Conservation (phyloP, 2,329 filamentous ascomycete genomes). For the Colletotrichum spaethianum region DNA sequence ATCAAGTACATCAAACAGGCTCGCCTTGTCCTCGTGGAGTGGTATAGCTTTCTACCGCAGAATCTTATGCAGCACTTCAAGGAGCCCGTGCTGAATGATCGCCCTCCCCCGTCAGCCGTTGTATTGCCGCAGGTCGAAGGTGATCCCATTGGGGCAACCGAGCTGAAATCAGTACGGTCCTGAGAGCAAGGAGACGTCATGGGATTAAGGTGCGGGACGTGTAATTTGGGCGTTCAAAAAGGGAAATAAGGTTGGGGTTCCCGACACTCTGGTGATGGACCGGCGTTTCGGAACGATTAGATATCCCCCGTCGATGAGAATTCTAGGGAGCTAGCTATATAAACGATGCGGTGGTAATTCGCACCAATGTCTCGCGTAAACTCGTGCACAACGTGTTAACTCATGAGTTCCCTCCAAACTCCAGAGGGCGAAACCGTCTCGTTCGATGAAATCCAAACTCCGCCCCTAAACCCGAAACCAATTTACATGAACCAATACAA, state of each 20-base stretch:
- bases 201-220: not conserved
- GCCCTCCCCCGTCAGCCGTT: conserved; percentile 62
- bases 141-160: not conserved
- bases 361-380: conserved; percentile 22
- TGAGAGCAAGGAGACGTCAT: not conserved
- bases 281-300: conserved; percentile 11
- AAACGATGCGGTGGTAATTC: not conserved
- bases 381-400: conserved; percentile 26
- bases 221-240: conserved; percentile 5
- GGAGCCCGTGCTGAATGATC: conserved; percentile 62
- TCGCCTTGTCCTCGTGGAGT: conserved; percentile 69
- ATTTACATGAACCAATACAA: conserved; percentile 12
- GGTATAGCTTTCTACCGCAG: conserved; percentile 77
- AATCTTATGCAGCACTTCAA: conserved; percentile 79
- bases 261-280: not conserved
- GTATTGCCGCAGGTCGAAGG: conserved; percentile 47
- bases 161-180: not conserved
- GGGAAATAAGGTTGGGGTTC: not conserved
- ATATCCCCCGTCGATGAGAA: conserved; percentile 9
- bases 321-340: not conserved
- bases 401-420: conserved; percentile 20
- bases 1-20: conserved; percentile 76
- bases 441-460: not conserved
- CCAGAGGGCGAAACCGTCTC: not conserved
- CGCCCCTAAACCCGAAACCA: not conserved